Conservation (phyloP, 2,329 filamentous ascomycete species). For the Rachicladosporium sp. region DNA sequence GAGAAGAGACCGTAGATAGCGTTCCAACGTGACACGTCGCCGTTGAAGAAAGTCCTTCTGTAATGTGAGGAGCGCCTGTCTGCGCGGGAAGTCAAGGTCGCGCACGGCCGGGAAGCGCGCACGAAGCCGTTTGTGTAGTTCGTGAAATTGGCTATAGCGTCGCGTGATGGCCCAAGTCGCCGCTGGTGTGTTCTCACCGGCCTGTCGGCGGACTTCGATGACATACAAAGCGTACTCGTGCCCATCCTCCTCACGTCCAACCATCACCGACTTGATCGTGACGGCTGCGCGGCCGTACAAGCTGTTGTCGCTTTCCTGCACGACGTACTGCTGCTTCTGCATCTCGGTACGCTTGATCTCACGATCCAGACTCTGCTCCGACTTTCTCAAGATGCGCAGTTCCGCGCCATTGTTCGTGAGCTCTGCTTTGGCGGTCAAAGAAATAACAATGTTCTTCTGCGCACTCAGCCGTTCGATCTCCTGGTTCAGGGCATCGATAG, state of each 20-base stretch:
- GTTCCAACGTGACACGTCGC: slow-evolving; percentile 68
- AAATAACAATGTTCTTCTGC: slow-evolving; percentile 85
- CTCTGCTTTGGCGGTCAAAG: slow-evolving; percentile 84
- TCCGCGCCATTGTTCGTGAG: slow-evolving; percentile 94
- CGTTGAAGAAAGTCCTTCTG: slow-evolving; percentile 94
- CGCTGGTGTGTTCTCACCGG: slow-evolving; percentile 92
- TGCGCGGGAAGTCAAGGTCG: slow-evolving; percentile 78
- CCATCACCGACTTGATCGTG: slow-evolving; percentile 83
- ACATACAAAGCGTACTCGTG: slow-evolving; percentile 90
- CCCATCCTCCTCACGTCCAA: slow-evolving; percentile 82
- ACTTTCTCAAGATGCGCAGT: slow-evolving; percentile 81
- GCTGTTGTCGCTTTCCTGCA: slow-evolving; percentile 96
- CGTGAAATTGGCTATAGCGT: slow-evolving; percentile 92
- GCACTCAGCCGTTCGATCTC: slow-evolving; percentile 82
- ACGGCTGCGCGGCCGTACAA: slow-evolving; percentile 84
- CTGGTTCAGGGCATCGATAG: slow-evolving; percentile 73
- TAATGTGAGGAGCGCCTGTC: slow-evolving; percentile 89
- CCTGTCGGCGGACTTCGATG: slow-evolving; percentile 78
- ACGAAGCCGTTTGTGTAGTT: slow-evolving; percentile 80
- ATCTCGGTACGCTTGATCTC: slow-evolving; percentile 91
- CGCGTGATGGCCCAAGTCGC: slow-evolving; percentile 87
- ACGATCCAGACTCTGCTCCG: slow-evolving; percentile 80
- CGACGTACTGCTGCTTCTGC: slow-evolving; percentile 89
- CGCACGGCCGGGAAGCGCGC: slow-evolving; percentile 77
- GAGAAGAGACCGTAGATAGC: slow-evolving; percentile 61